Conservation (phyloP, 176 grass and related monocot genomes). For the Typha latifolia region DNA sequence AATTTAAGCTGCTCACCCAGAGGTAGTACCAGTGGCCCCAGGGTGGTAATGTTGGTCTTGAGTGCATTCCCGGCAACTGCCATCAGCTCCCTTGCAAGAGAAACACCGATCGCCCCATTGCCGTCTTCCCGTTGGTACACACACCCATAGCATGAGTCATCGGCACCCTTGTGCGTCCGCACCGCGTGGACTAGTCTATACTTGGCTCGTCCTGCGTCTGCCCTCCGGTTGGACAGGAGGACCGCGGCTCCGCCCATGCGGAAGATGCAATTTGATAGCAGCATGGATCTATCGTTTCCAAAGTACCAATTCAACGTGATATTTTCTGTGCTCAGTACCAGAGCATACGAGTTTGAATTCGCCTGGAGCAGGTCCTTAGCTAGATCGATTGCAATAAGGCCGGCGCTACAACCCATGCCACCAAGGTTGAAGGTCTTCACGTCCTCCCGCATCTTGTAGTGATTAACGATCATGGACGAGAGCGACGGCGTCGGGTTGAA, state of each 20-base stretch:
- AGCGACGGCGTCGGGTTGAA: slow-evolving; percentile 79
- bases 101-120: slow-evolving; percentile 31
- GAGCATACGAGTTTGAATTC: slow-evolving; percentile 37
- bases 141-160: slow-evolving; percentile 55
- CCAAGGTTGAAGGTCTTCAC: slow-evolving; percentile 73
- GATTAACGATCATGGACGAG: slow-evolving; percentile 67
- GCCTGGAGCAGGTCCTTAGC: slow-evolving; percentile 69
- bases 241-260: slow-evolving; percentile 60
- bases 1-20: slow-evolving; percentile 57
- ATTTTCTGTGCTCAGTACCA: slow-evolving; percentile 71
- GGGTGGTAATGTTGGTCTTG: slow-evolving; percentile 76
- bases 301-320: slow-evolving; percentile 79
- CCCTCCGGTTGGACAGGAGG: slow-evolving; percentile 54
- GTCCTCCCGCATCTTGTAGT: slow-evolving; percentile 55
- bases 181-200: slow-evolving; percentile 63
- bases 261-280: slow-evolving; percentile 77
- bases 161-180: slow-evolving; percentile 64
- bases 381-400: slow-evolving; percentile 67
- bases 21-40: slow-evolving; percentile 55
- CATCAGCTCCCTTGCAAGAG: slow-evolving; percentile 65
- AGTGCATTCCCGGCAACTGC: slow-evolving; percentile 57
- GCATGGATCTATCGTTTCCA: slow-evolving; percentile 64
- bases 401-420: slow-evolving; percentile 75
- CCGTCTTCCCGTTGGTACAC: slow-evolving; percentile 73
- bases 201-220: slow-evolving; percentile 52